A percentile compares a stretch with the other conserved stretches of the same genome.
Conservation (phyloP, 208 protist genomes). For the Trichomonas vaginalis region DNA sequence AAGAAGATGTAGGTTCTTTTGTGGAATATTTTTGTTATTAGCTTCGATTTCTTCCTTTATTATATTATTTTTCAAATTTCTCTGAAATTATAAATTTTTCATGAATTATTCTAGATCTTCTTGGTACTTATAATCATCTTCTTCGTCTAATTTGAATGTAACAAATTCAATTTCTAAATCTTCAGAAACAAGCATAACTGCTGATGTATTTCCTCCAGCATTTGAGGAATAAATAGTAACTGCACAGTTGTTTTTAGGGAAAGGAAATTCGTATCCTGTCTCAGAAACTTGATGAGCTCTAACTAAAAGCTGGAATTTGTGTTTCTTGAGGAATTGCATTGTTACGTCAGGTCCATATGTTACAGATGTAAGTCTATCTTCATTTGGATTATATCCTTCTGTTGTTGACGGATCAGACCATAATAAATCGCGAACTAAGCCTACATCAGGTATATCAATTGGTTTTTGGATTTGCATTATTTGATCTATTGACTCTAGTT, state of each 20-base stretch:
- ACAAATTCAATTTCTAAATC: slow-evolving; percentile 47
- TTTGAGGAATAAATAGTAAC: slow-evolving; percentile 98
- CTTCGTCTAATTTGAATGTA: not conserved
- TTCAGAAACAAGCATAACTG: slow-evolving; percentile 59
- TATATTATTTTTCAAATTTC: too few relatives aligned
- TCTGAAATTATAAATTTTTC: too few relatives aligned
- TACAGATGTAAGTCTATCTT: slow-evolving; percentile 82
- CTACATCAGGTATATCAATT: slow-evolving; percentile 17
- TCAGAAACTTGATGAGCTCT: slow-evolving; percentile 79
- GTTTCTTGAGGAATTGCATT: slow-evolving; percentile 82
- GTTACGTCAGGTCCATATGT: slow-evolving; percentile 93
- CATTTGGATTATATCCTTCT: slow-evolving; percentile 38
- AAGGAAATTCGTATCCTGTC: slow-evolving; percentile 89
- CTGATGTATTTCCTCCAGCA: slow-evolving; percentile 89
- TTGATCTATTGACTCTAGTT: not conserved
- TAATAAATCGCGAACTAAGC: slow-evolving; percentile 94
- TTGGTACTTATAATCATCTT: too few relatives aligned
- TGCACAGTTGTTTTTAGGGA: slow-evolving; percentile 72
- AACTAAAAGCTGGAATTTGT: slow-evolving; percentile 95
- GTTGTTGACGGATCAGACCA: slow-evolving; percentile 78
- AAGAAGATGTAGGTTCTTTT: too few relatives aligned
- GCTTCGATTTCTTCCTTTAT: too few relatives aligned
- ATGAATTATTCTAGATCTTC: too few relatives aligned
- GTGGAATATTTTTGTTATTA: too few relatives aligned
- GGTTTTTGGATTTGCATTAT: not conserved